Base-by-base conservation (phyloP, 179 eudicot species). In the Beta corolliflora region DNA sequence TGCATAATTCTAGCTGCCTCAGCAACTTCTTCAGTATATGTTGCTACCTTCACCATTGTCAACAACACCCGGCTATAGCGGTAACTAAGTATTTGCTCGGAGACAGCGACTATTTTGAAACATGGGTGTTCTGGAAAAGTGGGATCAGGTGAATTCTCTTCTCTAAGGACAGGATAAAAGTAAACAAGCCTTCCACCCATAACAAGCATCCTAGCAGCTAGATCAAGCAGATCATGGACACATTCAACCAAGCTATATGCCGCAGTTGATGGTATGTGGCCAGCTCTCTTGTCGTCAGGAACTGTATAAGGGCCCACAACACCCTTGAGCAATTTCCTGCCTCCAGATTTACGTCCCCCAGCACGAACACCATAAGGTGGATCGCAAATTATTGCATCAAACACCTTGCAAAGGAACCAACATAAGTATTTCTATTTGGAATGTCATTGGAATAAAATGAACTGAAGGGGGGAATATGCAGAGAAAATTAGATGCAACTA, bases 301-400 rank as follows among this genome's bases (percentile, higher is more conserved):
- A 96, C 99, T 0, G 94, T 96, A 73, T 96, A 96, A 9, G 99
- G 97, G 19, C 82, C 93, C 7, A 91, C 86, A 4, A 78, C 85
- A 15, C 99, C 99, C 86, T 94, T 96, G 77, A 96, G 85, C 70
- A 96, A 87, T 85, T 96, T 96, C 44, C 99, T 85, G n/a, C 99
- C 99, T 78, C 99, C 99, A 13, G 99, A 96, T 88, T 96, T 96
- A 73, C 99, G 99, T 3, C 99, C 99, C 8, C 98, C 99, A 41
- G 99, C 99, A 73, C 99, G 96, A 56, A 96, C 99, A 31, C 99
- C 99, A 55, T 96, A 96, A 59, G 99, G 99, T 60, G 99, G 99
- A 76, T 96, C 99, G 58, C 99, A 96, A 58, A 96, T 96, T 80
- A 96, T 93, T 79, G 99, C 99, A 88, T 96, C 97, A 76, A 94